Percentiles rank a stretch among this genome's conserved stretches.
Conservation (phyloP, 139 green algal genomes). For the Auxenochlorella pyrenoidosa region DNA sequence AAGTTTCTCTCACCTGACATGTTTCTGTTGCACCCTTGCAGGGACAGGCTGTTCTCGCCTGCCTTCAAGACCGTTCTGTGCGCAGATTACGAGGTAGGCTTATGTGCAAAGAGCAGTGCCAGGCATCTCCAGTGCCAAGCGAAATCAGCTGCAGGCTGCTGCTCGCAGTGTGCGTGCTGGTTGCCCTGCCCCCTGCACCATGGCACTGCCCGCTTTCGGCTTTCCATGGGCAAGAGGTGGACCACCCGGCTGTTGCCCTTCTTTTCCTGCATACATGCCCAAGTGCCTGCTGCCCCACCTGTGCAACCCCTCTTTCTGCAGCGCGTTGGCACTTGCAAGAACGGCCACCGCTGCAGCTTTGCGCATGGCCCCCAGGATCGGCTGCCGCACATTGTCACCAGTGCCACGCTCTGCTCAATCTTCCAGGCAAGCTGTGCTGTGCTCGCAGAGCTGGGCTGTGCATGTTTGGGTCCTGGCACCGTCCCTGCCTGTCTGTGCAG, state of each 20-base stretch:
- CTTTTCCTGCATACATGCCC: neutral
- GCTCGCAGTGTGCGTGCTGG: no score
- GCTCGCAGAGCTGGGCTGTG: no score
- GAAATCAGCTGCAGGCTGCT: no score
- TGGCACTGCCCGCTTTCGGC: neutral
- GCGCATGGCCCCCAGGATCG: neutral
- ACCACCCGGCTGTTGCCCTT: neutral
- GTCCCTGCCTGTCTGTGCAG: no score
- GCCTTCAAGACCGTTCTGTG: neutral
- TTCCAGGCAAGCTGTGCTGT: neutral
- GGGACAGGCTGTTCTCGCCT: neutral
- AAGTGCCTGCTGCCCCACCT: neutral
- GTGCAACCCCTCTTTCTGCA: neutral
- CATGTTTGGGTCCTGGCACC: no score
- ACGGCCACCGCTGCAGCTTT: neutral
- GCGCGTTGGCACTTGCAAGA: neutral
- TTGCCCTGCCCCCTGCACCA: neutral
- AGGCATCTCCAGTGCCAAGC: no score
- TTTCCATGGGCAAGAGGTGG: neutral
- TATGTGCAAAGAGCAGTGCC: no score
- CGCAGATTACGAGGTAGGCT: neutral
- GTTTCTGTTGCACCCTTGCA: neutral
- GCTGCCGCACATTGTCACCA: constrained; percentile 15
- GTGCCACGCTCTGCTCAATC: neutral
- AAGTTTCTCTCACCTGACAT: neutral